Evolutionary conservation across 1,284 basidiomycete species (phyloP).

Genomic region (Cryptococcus maquisensis): DNA sequence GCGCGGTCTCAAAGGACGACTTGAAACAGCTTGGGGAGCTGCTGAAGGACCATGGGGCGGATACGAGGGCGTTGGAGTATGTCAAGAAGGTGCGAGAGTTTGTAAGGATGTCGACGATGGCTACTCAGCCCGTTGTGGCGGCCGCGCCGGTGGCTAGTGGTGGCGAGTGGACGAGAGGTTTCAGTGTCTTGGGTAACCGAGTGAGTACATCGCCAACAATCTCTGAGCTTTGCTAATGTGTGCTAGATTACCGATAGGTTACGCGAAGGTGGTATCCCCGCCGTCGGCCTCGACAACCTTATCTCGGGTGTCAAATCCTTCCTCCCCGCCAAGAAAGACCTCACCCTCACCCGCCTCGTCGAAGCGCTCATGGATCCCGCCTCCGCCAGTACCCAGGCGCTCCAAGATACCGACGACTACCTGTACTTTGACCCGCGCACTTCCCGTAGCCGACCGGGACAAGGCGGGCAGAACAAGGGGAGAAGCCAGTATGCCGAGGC

Average conservation of each 20-base stretch:
- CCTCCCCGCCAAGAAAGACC: slow-evolving; percentile 88
- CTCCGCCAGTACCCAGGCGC: slow-evolving; percentile 81
- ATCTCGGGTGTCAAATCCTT: slow-evolving; percentile 99
- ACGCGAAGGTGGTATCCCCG: slow-evolving; percentile 75
- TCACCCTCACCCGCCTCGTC: slow-evolving; percentile 85
- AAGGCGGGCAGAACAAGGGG: slow-evolving; percentile 28
- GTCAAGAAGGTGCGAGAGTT: slow-evolving; percentile 89
- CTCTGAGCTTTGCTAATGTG: slow-evolving; percentile 1
- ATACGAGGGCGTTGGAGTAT: slow-evolving; percentile 84
- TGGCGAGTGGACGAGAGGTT: slow-evolving; percentile 65
- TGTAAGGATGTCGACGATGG: slow-evolving; percentile 78
- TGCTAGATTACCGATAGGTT: slow-evolving; percentile 72
- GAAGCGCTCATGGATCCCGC: slow-evolving; percentile 97
- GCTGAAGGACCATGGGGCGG: slow-evolving; percentile 71
- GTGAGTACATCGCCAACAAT: slow-evolving; percentile 51
- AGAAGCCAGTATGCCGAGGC: slow-evolving; percentile 71
- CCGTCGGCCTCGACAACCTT: slow-evolving; percentile 75
- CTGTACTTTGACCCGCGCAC: slow-evolving; percentile 88
- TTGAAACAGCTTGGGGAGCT: slow-evolving; percentile 81
- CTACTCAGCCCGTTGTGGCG: slow-evolving; percentile 67
- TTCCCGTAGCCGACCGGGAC: slow-evolving; percentile 52
- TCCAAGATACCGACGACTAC: slow-evolving; percentile 95
- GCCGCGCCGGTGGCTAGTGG: slow-evolving; percentile 50
- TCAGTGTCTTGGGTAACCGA: slow-evolving; percentile 84
- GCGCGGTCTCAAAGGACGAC: slow-evolving; percentile 76